These are phyloP conservation scores for Leccinum aurantiacum DNA, from an alignment of 768 basidiomycete genomes.

Conservation along the genomic window DNA sequence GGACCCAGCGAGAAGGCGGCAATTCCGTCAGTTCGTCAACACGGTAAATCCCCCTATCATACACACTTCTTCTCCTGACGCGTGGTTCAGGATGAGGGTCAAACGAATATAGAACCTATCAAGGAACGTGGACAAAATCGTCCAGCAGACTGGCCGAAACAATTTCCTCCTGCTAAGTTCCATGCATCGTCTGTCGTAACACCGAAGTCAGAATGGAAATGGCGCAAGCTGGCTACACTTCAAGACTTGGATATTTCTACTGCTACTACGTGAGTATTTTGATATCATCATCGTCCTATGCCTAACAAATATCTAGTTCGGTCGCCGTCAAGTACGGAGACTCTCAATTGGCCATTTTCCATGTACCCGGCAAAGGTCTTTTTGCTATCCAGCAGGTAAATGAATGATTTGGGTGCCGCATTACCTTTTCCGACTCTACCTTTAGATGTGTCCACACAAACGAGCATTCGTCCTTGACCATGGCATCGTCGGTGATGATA, in stretches of 20 bases:
- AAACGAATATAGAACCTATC: conserved; percentile 39
- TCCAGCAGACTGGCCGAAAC: conserved; percentile 70
- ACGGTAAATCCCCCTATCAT: conserved; percentile 36
- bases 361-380: conserved; percentile 55
- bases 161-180: conserved; percentile 49
- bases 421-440: background rate
- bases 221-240: conserved; percentile 49
- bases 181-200: conserved; percentile 37
- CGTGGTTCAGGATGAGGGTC: background rate
- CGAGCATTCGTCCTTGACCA: conserved; percentile 71
- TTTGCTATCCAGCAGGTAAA: conserved; percentile 69
- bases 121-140: conserved; percentile 60
- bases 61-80: background rate
- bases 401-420: background rate
- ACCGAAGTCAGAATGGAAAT: conserved; percentile 55
- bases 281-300: background rate
- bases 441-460: conserved; percentile 47
- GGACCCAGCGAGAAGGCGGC: conserved; percentile 47
- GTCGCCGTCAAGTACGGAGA: conserved; percentile 62
- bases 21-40: conserved; percentile 68
- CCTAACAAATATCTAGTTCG: conserved; percentile 28
- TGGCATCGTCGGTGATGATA: conserved; percentile 66
- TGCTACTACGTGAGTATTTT: conserved; percentile 44
- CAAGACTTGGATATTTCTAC: conserved; percentile 49
- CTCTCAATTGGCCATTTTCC: conserved; percentile 67